Evolutionary conservation across 2,329 filamentous ascomycete species (phyloP), one percentile per base, ranked within the genome.

Genomic region (Gliomastix tumulicola): DNA sequence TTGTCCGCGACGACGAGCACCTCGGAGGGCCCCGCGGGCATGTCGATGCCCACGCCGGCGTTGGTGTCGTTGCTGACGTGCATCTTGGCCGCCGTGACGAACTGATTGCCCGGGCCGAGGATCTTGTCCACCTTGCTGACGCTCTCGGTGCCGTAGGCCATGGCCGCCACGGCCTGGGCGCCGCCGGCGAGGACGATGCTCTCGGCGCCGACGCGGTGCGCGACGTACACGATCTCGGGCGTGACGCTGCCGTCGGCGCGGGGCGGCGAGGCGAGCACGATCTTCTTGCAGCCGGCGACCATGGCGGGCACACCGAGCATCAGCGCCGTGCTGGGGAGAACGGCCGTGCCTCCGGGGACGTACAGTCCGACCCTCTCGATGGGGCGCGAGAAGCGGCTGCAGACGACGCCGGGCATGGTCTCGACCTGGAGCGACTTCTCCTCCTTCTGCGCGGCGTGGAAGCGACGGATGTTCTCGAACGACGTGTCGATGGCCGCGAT

Each of bases 61-160:
- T 88, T 94, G 31, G 92, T 97, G 57, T 98, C 92, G 60, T 98
- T 98, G 62, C 84, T 87, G 30, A 98, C 92, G 50, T 89, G 75
- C 92, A 98, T 98, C 76, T 98, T 98, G 36, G 87, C 92, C 1
- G 92, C 92, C 1, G 92, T 98, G 28, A 98, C 92, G 55, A 97
- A 98, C 61, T 97, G 92, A 64, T 98, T 98, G 23, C 92, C 92
- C 4, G 92, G 92, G 1, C 92, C 92, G 11, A 97, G 78, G 49
- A 98, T 96, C 76, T 98, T 98, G 71, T 98, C 92, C 7, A 98
- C 92, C 68, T 98, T 98, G 60, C 72, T 86, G 35, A 98, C 79
- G 49, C 82, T 90, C 62, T 96, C 84, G 1, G 92, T 98, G 33
- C 92, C 92, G 63, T 98, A 98, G 3, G 92, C 92, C 82, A 98